phyloP scores from a whole-genome alignment of 1,139 yeast genomes.

The Blastobotrys proliferans region DNA sequence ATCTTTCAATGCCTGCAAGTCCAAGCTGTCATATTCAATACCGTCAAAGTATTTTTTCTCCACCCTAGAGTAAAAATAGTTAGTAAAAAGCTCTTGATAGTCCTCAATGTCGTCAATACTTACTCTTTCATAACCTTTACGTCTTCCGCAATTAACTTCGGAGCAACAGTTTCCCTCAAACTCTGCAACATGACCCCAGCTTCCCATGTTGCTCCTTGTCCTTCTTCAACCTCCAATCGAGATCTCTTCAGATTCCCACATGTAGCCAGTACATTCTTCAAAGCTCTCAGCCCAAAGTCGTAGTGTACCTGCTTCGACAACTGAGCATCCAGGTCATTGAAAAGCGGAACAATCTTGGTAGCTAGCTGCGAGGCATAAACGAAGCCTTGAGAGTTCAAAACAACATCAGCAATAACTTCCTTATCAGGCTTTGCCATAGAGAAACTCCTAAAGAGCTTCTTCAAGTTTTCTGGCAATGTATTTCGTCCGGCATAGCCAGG shows the following conservation, averaged over 20 bases:
- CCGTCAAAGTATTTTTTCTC: slow-evolving; percentile 32
- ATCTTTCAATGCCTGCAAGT: slow-evolving; percentile 20
- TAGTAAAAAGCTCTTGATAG: not conserved
- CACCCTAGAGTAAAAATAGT: slow-evolving; percentile 22
- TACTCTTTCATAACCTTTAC: slow-evolving; percentile 37
- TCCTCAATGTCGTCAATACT: slow-evolving; percentile 4
- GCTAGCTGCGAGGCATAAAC: slow-evolving; percentile 47
- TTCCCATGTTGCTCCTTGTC: slow-evolving; percentile 39
- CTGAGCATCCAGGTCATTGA: slow-evolving; percentile 39
- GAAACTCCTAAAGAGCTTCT: slow-evolving; percentile 70
- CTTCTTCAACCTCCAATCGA: slow-evolving; percentile 2
- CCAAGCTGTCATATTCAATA: slow-evolving; percentile 22
- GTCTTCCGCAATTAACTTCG: slow-evolving; percentile 59
- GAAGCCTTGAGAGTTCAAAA: slow-evolving; percentile 74
- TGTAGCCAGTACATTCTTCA: slow-evolving; percentile 59
- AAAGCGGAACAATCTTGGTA: slow-evolving; percentile 51
- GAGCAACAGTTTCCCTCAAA: slow-evolving; percentile 56
- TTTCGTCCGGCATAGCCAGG: slow-evolving; percentile 87
- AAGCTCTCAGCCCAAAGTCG: slow-evolving; percentile 83
- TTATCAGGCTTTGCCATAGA: slow-evolving; percentile 74
- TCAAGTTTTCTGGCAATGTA: slow-evolving; percentile 79
- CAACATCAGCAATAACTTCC: slow-evolving; percentile 63
- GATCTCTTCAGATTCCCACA: slow-evolving; percentile 51
- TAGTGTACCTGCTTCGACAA: slow-evolving; percentile 67
- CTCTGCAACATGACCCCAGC: slow-evolving; percentile 47